These are phyloP conservation scores for Diplosphaera chodatii DNA, from an alignment of 139 green algal genomes.

Conservation along the genomic window DNA sequence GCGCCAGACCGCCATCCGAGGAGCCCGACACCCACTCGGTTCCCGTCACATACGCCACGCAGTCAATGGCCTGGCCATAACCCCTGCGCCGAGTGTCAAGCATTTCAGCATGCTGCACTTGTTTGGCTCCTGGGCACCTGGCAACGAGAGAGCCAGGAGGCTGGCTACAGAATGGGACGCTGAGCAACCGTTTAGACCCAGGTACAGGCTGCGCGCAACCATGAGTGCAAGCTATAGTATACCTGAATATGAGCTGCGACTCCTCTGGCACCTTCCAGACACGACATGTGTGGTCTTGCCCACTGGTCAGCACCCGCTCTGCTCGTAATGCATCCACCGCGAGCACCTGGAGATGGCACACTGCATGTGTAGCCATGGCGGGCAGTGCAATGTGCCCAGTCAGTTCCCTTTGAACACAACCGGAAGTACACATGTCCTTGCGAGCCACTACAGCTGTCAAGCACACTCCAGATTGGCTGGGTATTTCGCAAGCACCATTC, in stretches of 20 bases:
- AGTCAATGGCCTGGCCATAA: conserved; percentile 54
- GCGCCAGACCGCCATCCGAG: conserved; percentile 55
- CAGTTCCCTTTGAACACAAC: no score
- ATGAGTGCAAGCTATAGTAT: neutral
- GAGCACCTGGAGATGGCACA: conserved; percentile 42
- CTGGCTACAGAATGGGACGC: no score
- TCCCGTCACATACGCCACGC: conserved; percentile 41
- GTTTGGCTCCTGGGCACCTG: no score
- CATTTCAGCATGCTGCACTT: no score
- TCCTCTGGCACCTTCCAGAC: conserved; percentile 97
- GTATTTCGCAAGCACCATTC: neutral
- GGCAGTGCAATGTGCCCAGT: no score
- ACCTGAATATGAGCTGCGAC: conserved; percentile 90
- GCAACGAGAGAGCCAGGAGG: no score
- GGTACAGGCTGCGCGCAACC: no score
- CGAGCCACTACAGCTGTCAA: no score
- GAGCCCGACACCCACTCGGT: conserved; percentile 77
- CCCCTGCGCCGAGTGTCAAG: neutral
- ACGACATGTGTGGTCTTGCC: conserved; percentile 77
- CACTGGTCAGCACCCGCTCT: conserved; percentile 71
- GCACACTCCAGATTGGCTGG: no score
- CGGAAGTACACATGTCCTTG: no score
- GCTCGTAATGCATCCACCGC: conserved; percentile 55
- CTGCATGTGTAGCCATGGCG: no score
- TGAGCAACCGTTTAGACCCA: no score